Percentiles rank a stretch among this genome's conserved stretches.
Evolutionary conservation across 1,139 yeast species (phyloP).

Genomic region (Taiozyma sp.): DNA sequence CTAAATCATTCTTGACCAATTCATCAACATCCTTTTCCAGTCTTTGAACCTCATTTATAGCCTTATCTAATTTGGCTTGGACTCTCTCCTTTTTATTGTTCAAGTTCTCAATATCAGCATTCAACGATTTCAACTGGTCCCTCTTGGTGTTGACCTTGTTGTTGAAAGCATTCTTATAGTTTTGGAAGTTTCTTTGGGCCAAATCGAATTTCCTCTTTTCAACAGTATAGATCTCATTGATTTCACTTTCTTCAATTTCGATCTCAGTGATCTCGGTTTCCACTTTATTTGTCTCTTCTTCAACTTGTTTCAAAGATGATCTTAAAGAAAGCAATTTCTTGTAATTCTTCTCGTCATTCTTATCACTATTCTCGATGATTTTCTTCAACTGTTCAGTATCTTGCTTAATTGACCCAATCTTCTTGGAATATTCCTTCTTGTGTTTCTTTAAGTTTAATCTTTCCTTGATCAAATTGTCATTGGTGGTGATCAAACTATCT

Average conservation of each 20-base stretch:
- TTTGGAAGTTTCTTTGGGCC: constrained; percentile 30
- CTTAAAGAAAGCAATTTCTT: constrained; percentile 40
- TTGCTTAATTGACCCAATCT: constrained; percentile 44
- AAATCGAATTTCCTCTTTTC: constrained; percentile 37
- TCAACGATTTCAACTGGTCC: constrained; percentile 24
- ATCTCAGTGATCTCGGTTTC: constrained; percentile 32
- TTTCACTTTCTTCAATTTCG: constrained; percentile 30
- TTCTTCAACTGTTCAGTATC: constrained; percentile 54
- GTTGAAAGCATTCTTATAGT: constrained; percentile 29
- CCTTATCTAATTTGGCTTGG: constrained; percentile 27
- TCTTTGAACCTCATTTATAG: constrained; percentile 24
- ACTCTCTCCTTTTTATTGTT: constrained; percentile 33
- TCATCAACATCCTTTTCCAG: constrained; percentile 30
- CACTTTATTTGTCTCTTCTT: constrained; percentile 32
- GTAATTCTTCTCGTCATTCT: constrained; percentile 41
- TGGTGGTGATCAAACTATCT: constrained; percentile 57
- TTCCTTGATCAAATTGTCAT: constrained; percentile 48
- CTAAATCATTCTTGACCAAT: constrained; percentile 27
- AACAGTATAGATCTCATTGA: constrained; percentile 35
- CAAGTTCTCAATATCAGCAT: constrained; percentile 31
- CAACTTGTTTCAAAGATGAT: constrained; percentile 36
- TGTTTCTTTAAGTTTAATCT: constrained; percentile 50
- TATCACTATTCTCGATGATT: constrained; percentile 42
- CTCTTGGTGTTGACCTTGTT: constrained; percentile 21
- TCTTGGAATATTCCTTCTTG: constrained; percentile 59